phyloP scores from a whole-genome alignment of 2,329 filamentous ascomycete species.

The Phaeophleospora eucalypticola region DNA sequence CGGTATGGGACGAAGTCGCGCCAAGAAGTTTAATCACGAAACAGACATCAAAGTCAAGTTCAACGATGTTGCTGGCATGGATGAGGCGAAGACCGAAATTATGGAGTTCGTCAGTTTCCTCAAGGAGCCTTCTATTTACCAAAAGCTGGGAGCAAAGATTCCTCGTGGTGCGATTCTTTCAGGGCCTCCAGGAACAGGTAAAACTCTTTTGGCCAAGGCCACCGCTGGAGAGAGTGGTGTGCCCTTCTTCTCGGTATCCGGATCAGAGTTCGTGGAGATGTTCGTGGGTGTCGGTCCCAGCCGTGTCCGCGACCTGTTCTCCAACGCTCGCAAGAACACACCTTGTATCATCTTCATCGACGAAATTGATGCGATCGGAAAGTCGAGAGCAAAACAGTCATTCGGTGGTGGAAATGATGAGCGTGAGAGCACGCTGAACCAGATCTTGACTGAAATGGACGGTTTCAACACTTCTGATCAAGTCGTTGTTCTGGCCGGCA shows the following conservation, averaged over 20 bases:
- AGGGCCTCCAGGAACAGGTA: constrained; percentile 97
- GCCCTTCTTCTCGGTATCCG: constrained; percentile 96
- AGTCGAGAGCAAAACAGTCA: constrained; percentile 76
- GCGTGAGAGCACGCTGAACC: constrained; percentile 92
- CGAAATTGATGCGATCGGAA: constrained; percentile 96
- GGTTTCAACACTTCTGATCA: constrained; percentile 97
- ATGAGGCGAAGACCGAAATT: constrained; percentile 96
- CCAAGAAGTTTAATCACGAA: constrained; percentile 97
- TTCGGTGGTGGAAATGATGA: constrained; percentile 94
- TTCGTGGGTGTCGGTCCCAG: constrained; percentile 98
- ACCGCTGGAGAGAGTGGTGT: constrained; percentile 96
- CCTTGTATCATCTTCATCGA: constrained; percentile 99
- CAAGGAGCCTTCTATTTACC: constrained; percentile 86
- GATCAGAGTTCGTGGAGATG: constrained; percentile 99
- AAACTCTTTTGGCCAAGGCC: constrained; percentile 93
- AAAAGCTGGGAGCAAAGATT: constrained; percentile 94
- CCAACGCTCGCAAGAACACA: constrained; percentile 89
- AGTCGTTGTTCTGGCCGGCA: constrained; percentile 93
- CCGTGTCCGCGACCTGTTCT: constrained; percentile 88
- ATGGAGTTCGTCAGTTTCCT: constrained; percentile 99
- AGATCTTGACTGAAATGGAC: constrained; percentile 99
- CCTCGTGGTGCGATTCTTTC: constrained; percentile 94
- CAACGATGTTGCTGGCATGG: constrained; percentile 92
- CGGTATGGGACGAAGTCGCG: constrained; percentile 90
- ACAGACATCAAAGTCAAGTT: constrained; percentile 96